These are phyloP conservation scores for Solidago caesia DNA, from an alignment of 129 eudicot genomes.

Conservation along the genomic window DNA sequence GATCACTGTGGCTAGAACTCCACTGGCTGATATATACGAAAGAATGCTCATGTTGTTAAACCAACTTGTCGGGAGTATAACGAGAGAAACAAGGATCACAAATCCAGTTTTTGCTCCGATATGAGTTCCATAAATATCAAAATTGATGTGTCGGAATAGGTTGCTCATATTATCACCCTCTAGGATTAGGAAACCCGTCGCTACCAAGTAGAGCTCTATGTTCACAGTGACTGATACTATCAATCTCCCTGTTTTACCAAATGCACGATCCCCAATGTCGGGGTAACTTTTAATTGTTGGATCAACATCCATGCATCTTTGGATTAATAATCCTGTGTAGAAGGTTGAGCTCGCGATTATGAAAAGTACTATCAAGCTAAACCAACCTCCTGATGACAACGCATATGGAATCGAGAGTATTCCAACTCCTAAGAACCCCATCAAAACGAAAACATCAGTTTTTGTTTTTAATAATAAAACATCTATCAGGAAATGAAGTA, in stretches of 20 bases:
- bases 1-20: slow-evolving; percentile 66
- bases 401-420: slow-evolving; percentile 83
- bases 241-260: slow-evolving; percentile 64
- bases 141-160: slow-evolving; percentile 47
- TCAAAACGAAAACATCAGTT: not conserved
- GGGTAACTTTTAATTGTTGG: slow-evolving; percentile 67
- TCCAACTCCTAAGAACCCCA: slow-evolving; percentile 64
- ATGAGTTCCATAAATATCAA: slow-evolving; percentile 37
- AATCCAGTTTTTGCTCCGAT: slow-evolving; percentile 54
- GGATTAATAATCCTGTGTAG: slow-evolving; percentile 71
- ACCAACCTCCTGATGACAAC: slow-evolving; percentile 86
- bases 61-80: slow-evolving; percentile 72
- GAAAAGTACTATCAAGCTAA: slow-evolving; percentile 60
- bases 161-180: slow-evolving; percentile 79
- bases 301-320: slow-evolving; percentile 80
- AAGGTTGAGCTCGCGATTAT: slow-evolving; percentile 58
- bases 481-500: too few relatives aligned
- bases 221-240: slow-evolving; percentile 56
- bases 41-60: slow-evolving; percentile 62
- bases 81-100: slow-evolving; percentile 52
- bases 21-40: slow-evolving; percentile 77
- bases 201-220: slow-evolving; percentile 77
- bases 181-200: slow-evolving; percentile 81
- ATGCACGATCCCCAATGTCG: slow-evolving; percentile 79
- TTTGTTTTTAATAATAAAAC: not conserved